Base-by-base conservation (phyloP, 164 flowering plant genomes). In the Pachysandra terminalis region DNA sequence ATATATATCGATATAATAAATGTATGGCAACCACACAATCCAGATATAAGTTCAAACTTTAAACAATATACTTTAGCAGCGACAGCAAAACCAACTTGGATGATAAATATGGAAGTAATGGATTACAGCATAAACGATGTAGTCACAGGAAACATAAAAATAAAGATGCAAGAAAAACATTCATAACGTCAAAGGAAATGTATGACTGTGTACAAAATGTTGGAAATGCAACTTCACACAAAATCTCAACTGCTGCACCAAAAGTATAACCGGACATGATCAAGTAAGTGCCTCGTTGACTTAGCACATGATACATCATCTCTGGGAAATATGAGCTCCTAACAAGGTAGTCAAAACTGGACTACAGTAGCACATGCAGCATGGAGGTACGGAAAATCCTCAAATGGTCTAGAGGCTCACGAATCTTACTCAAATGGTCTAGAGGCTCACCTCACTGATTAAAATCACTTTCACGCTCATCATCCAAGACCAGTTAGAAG, bases 1-100 rank as follows among this genome's bases (percentile, higher is more conserved):
- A 32, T 61, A 63, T 27, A 51, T 68, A 59, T 72, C 32, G 40
- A 21, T 14, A 24, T 22, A n/a, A 27, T 22, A 19, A 59, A 7
- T 22, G 54, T 52, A 57, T 56, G 3, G 27, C 35, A n/a, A n/a
- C n/a, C n/a, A 25, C 17, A 16, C 15, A 23, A 6, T 55, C 48
- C 21, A n/a, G n/a, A n/a, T n/a, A n/a, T n/a, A 27, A 17, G 26
- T 24, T 15, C 9, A 27, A 56, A 41, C 40, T 5, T 22, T 32
- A 26, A 24, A 2, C 61, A 37, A 5, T 32, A 40, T 6, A 12
- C 27, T 26, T 28, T 32, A 58, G 7, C 1, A 4, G 16, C 7
- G 13, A 16, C 6, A 26, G 15, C 0, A 3, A 9, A 17, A 26
- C 51, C 17, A 45, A 45, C 9, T 45, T 1, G 15, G 51, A 45